Conservation (phyloP, 1,284 basidiomycete genomes). For the Cutaneotrichosporon daszewskae region DNA sequence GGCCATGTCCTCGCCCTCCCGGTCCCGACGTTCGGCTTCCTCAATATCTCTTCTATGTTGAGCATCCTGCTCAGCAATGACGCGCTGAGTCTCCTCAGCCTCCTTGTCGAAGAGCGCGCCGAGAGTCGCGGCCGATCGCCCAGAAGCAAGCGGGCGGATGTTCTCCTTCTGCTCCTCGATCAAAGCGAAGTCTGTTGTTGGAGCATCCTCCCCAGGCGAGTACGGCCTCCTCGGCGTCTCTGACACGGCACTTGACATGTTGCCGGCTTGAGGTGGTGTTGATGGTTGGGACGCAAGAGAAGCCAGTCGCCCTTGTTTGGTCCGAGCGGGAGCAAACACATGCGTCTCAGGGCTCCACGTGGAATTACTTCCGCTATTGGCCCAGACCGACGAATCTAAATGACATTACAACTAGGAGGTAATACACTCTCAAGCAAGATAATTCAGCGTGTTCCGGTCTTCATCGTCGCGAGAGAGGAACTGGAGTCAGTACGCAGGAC, state of each 20-base stretch:
- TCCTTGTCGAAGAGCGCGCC: conserved; percentile 49
- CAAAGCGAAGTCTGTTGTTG: conserved; percentile 48
- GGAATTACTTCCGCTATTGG: too few relatives aligned
- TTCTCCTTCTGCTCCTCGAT: conserved; percentile 59
- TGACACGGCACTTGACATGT: background rate
- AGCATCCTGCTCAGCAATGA: conserved; percentile 48
- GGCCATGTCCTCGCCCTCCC: conserved; percentile 55
- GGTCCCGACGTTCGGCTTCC: conserved; percentile 44
- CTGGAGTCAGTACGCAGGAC: conserved; percentile 36
- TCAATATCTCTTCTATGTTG: conserved; percentile 43
- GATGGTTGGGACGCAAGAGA: background rate
- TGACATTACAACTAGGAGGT: too few relatives aligned
- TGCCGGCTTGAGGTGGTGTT: background rate
- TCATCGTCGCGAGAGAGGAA: conserved; percentile 58
- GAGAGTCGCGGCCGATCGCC: conserved; percentile 55
- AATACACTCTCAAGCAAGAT: conserved; percentile 74
- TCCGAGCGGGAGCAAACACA: background rate
- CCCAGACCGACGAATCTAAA: background rate
- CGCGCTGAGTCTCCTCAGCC: conserved; percentile 44
- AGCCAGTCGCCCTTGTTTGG: conserved; percentile 10
- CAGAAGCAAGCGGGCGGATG: conserved; percentile 54
- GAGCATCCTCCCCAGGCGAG: conserved; percentile 20
- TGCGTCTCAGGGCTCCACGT: too few relatives aligned
- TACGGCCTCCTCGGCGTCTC: conserved; percentile 3
- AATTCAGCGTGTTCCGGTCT: conserved; percentile 65